A percentile compares a stretch with the other conserved stretches of the same genome.
phyloP scores from a whole-genome alignment of 352 stramenopile species.

The Pythium diclinum region DNA sequence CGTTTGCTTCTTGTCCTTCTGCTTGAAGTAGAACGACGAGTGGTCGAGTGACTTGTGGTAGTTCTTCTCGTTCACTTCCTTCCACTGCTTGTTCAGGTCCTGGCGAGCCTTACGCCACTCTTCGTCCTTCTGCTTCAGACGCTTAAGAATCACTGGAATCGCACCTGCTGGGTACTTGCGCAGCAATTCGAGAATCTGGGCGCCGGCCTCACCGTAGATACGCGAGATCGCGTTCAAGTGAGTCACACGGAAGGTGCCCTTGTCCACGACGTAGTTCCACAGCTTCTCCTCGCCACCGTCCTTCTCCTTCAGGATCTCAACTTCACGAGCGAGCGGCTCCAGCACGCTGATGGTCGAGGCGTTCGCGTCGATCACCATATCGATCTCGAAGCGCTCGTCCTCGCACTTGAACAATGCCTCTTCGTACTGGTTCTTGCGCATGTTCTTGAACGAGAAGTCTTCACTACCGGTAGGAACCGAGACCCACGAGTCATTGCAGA shows the following conservation, averaged over 20 bases:
- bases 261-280: slow-evolving; percentile 93
- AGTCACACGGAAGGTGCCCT: slow-evolving; percentile 92
- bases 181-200: slow-evolving; percentile 92
- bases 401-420: slow-evolving; percentile 99
- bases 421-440: slow-evolving; percentile 99
- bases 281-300: slow-evolving; percentile 65
- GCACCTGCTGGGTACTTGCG: slow-evolving; percentile 95
- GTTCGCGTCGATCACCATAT: slow-evolving; percentile 97
- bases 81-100: slow-evolving; percentile 96
- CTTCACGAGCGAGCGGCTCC: slow-evolving; percentile 94
- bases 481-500: slow-evolving; percentile 97
- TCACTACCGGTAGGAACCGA: slow-evolving; percentile 97
- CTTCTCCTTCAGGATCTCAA: slow-evolving; percentile 80
- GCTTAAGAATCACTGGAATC: slow-evolving; percentile 97
- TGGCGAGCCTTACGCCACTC: slow-evolving; percentile 94
- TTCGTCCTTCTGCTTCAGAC: slow-evolving; percentile 97
- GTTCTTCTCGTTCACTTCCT: slow-evolving; percentile 97
- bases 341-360: slow-evolving; percentile 93
- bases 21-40: slow-evolving; percentile 98
- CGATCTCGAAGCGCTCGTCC: slow-evolving; percentile 95
- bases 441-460: slow-evolving; percentile 98
- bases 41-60: slow-evolving; percentile 99
- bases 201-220: slow-evolving; percentile 95
- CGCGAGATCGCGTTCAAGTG: slow-evolving; percentile 98
- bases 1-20: slow-evolving; percentile 97